Evolutionary conservation across 768 basidiomycete species (phyloP).

Genomic region (Boletus sp.): DNA sequence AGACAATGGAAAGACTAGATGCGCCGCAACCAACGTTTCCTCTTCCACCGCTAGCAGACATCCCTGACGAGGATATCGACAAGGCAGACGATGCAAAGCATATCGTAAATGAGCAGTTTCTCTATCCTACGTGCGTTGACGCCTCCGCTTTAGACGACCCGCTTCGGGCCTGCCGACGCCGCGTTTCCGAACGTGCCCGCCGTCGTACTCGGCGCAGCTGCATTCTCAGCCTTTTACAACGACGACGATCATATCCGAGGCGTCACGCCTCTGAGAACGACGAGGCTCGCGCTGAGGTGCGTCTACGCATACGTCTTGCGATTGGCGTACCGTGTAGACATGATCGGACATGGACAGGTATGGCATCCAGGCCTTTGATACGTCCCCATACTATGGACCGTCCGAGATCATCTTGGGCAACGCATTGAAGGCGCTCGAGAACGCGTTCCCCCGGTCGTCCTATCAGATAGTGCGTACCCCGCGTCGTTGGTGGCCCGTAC

Average conservation of each 20-base stretch:
- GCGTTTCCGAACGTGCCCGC: constrained; percentile 39
- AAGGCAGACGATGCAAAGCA: constrained; percentile 32
- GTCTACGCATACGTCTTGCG: constrained; percentile 4
- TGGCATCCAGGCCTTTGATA: constrained; percentile 81
- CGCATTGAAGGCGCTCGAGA: constrained; percentile 53
- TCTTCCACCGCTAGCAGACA: constrained; percentile 38
- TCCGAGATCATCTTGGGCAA: constrained; percentile 78
- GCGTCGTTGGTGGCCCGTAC: neutral
- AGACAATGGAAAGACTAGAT: constrained; percentile 41
- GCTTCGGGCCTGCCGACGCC: constrained; percentile 30
- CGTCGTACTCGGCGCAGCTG: constrained; percentile 70
- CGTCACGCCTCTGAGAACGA: constrained; percentile 57
- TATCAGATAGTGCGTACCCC: constrained; percentile 60
- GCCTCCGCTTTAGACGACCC: constrained; percentile 23
- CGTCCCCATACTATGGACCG: constrained; percentile 75
- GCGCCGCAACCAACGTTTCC: constrained; percentile 40
- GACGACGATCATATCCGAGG: constrained; percentile 55
- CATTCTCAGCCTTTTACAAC: constrained; percentile 71
- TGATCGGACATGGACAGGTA: constrained; percentile 48
- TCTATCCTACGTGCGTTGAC: constrained; percentile 6
- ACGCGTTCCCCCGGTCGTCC: constrained; percentile 74
- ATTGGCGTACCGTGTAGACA: neutral
- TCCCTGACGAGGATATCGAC: constrained; percentile 44
- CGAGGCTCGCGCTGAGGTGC: constrained; percentile 76
- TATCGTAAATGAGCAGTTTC: constrained; percentile 31